Evolutionary conservation across 345 rosid species (phyloP), one percentile per base, ranked within the genome.

Genomic region (Salix dunnii): DNA sequence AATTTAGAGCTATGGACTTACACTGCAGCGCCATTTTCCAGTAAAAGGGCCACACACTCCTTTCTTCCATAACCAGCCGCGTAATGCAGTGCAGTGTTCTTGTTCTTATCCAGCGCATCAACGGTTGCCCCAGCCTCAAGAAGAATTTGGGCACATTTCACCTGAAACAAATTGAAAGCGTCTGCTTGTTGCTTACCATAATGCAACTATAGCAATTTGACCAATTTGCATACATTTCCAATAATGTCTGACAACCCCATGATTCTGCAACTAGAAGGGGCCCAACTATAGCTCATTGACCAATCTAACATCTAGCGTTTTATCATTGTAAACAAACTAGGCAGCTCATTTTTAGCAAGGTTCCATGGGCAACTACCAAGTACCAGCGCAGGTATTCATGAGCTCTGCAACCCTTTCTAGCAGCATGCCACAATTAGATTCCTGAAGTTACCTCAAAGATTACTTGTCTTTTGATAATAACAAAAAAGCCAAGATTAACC

Each of bases 11-110:
- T 20, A 43, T 67, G 53, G 55, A 81, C 98, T 93, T 92, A 96
- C 99, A 96, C 98, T 68, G 99, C 96, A 60, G 99, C 99, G 7
- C 96, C 99, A 48, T 91, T 91, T 74, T 91, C 93, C 38, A 96
- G 89, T 30, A 95, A 88, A 77, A 95, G 94, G 83, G 94, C 87
- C 11, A 95, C 98, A 77, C 99, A 95, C 67, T 93, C 99, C 84
- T 95, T 91, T 83, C 92, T 93, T 36, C 99, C 98, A 78, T 95
- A 95, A 70, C 99, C 99, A 74, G 99, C 97, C 17, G 99, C 96
- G 58, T 95, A 95, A 78, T 95, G 99, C 61, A 95, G 92, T 11
- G 98, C 97, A 4, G 99, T 95, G 84, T 95, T 95, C 86, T 93
- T 95, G 81, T 95, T 95, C 81, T 91, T 95, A 84, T 95, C 99